These are phyloP conservation scores for Davidsoniella virescens DNA, from an alignment of 2,329 filamentous ascomycete species.

Conservation along the genomic window DNA sequence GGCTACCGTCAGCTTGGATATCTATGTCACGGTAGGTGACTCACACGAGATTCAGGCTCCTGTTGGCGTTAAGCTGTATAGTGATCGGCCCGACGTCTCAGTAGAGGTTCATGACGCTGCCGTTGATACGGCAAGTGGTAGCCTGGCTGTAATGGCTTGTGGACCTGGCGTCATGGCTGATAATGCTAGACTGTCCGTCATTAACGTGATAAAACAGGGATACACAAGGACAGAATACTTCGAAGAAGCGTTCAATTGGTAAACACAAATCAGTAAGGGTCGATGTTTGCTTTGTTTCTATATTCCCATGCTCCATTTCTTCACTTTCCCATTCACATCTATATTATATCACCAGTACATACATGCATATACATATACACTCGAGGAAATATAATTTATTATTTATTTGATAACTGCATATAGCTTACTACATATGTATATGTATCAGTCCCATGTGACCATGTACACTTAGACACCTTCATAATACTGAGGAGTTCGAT, in stretches of 20 bases:
- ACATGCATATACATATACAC: no score
- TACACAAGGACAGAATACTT: slow-evolving; percentile 24
- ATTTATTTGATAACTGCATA: no score
- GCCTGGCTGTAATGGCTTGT: slow-evolving; percentile 27
- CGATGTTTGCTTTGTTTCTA: background rate
- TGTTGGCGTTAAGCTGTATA: slow-evolving; percentile 15
- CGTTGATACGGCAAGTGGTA: slow-evolving; percentile 15
- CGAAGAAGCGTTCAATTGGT: slow-evolving; percentile 30
- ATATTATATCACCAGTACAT: no score
- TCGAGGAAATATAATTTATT: no score
- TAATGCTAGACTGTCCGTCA: slow-evolving; percentile 24
- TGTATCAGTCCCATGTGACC: no score
- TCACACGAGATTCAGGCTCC: background rate
- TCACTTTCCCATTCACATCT: no score
- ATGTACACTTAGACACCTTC: no score
- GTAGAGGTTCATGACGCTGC: slow-evolving; percentile 20
- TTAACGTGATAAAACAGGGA: slow-evolving; percentile 18
- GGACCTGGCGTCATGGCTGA: slow-evolving; percentile 30
- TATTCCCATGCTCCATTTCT: background rate
- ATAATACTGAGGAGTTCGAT: no score
- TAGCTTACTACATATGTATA: no score
- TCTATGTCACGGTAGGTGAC: slow-evolving; percentile 21
- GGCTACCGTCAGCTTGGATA: slow-evolving; percentile 16
- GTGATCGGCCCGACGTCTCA: slow-evolving; percentile 21
- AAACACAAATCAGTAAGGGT: background rate